Conservation (phyloP, 2,329 filamentous ascomycete species). For the Coniochaeta prunicola region DNA sequence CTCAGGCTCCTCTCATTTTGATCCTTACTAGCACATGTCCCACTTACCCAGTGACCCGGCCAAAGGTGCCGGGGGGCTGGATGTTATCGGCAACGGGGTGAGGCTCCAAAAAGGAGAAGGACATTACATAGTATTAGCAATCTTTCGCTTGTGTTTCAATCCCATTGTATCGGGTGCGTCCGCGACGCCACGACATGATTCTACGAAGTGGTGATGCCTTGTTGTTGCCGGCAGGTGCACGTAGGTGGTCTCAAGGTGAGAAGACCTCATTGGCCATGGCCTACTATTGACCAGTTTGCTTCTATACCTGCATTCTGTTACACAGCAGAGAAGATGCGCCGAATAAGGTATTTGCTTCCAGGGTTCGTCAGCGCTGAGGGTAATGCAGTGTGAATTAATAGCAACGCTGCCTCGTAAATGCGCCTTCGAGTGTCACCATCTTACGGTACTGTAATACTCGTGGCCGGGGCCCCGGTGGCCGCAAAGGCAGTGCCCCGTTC, state of each 20-base stretch:
- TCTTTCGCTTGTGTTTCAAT: conserved; percentile 1
- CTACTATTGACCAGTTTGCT: too few species aligned
- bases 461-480: neutral
- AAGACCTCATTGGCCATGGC: too few species aligned
- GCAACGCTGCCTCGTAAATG: neutral
- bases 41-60: neutral
- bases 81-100: neutral
- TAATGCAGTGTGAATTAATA: neutral
- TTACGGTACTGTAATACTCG: too few species aligned
- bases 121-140: neutral
- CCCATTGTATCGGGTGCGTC: neutral
- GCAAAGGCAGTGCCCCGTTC: neutral
- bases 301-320: neutral
- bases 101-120: neutral
- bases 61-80: neutral
- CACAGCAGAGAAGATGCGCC: neutral
- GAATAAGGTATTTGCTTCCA: neutral
- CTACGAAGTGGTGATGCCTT: neutral
- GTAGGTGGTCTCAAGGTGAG: neutral
- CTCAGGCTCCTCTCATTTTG: neutral
- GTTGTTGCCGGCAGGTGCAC: too few species aligned
- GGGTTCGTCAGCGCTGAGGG: neutral
- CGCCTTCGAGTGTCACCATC: neutral
- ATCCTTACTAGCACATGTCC: neutral
- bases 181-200: neutral